phyloP scores from a whole-genome alignment of 805 yeast genomes.

The Middelhovenomyces tepae region DNA sequence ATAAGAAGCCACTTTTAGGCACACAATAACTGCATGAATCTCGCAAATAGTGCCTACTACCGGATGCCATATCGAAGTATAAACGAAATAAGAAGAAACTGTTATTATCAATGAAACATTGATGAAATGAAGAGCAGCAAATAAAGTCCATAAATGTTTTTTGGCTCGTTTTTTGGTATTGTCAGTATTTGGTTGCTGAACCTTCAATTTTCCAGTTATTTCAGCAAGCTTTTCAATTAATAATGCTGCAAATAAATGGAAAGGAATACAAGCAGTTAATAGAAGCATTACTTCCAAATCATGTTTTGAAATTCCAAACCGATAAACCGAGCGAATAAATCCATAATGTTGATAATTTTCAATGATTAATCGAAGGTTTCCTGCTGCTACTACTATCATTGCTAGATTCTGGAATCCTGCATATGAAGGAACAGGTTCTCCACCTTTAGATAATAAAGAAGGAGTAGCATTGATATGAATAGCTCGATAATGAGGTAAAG shows the following conservation, averaged over 20 bases:
- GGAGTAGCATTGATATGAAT: constrained; percentile 1
- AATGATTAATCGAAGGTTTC: constrained; percentile 32
- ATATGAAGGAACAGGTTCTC: constrained; percentile 17
- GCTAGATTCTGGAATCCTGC: constrained; percentile 34
- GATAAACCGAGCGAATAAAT: constrained; percentile 24
- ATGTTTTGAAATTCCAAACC: constrained; percentile 24
- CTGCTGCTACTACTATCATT: constrained; percentile 30
- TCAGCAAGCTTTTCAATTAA: constrained; percentile 29
- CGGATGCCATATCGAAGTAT: constrained; percentile 31
- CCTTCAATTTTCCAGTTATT: constrained; percentile 3
- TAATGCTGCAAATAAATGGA: constrained; percentile 31
- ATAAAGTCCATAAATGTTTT: constrained; percentile 24
- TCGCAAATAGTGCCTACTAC: constrained; percentile 36
- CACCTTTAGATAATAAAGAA: constrained; percentile 8
- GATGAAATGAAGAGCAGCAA: constrained; percentile 27
- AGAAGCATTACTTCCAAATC: constrained; percentile 24
- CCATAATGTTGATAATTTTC: constrained; percentile 33
- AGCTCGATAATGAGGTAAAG: constrained; percentile 4
- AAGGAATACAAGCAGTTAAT: constrained; percentile 24
- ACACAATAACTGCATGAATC: constrained; percentile 32
- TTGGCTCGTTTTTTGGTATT: constrained; percentile 10
- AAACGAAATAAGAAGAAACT: constrained; percentile 26
- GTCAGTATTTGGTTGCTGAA: too few species aligned
- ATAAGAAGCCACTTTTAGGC: constrained; percentile 35
- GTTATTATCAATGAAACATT: constrained; percentile 24